These are phyloP conservation scores for Clathrospora elynae DNA, from an alignment of 2,329 filamentous ascomycete species.

Conservation along the genomic window DNA sequence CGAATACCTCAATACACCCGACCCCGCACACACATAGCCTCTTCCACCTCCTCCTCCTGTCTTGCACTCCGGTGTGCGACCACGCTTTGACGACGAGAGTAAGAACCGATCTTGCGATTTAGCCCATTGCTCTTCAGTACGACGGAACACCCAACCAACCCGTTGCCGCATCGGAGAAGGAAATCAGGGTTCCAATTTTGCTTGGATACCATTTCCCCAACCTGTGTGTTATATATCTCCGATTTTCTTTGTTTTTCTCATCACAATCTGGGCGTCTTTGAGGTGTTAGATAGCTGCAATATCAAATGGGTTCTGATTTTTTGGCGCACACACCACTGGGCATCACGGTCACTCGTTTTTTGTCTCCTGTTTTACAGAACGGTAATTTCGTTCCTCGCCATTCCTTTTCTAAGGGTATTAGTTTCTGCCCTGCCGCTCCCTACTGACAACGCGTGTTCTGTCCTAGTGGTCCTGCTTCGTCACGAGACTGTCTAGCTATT, in stretches of 20 bases:
- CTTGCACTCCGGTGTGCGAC: conserved; percentile 32
- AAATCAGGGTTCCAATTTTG: conserved; percentile 11
- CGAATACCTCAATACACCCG: conserved; percentile 17
- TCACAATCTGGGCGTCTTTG: conserved; percentile 12
- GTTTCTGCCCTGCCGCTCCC: conserved; percentile 17
- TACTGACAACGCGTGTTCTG: conserved; percentile 5
- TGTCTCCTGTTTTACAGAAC: conserved; percentile 18
- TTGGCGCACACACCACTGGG: conserved; percentile 17
- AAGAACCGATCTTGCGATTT: conserved; percentile 35
- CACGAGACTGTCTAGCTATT: no score
- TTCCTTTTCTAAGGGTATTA: conserved; percentile 18
- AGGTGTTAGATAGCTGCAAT: conserved; percentile 26
- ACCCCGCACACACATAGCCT: conserved; percentile 24
- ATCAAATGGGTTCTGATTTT: conserved; percentile 23
- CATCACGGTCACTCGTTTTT: conserved; percentile 18
- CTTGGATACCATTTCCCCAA: conserved; percentile 4
- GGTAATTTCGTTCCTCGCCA: conserved; percentile 26
- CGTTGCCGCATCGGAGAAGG: conserved; percentile 14
- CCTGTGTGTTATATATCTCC: conserved; percentile 12
- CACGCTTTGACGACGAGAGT: conserved; percentile 42
- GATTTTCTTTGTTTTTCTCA: conserved; percentile 5
- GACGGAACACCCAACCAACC: conserved; percentile 16
- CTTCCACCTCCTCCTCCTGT: conserved; percentile 26
- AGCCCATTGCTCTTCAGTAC: conserved; percentile 25
- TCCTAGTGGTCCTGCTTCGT: no score